phyloP scores from a whole-genome alignment of 2,329 filamentous ascomycete species.

The Hypoxylon sp. region DNA sequence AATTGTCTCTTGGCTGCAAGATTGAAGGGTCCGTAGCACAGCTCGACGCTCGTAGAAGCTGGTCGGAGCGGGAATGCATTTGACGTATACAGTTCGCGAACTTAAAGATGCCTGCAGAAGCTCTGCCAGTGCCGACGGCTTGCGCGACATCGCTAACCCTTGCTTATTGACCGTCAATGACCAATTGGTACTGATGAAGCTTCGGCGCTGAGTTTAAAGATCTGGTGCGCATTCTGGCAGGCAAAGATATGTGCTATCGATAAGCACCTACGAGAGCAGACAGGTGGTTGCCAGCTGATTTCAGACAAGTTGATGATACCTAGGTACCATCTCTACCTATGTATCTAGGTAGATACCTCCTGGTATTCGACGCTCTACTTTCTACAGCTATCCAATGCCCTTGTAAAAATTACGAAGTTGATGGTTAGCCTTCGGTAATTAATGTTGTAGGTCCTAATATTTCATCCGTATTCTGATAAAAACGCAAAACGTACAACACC shows the following conservation, averaged over 20 bases:
- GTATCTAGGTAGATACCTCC: no score
- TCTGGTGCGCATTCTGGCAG: background rate
- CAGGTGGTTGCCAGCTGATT: background rate
- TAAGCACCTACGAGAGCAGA: background rate
- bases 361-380: no score
- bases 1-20: conserved; percentile 51
- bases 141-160: conserved; percentile 33
- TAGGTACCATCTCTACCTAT: no score
- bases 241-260: background rate
- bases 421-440: no score
- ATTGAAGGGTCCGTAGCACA: conserved; percentile 63
- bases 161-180: background rate
- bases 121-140: conserved; percentile 45
- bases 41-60: conserved; percentile 67
- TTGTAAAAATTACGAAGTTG: no score
- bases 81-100: conserved; percentile 58
- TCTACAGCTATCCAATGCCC: no score
- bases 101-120: conserved; percentile 46
- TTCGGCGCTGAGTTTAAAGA: background rate
- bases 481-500: no score
- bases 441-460: no score
- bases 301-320: no score
- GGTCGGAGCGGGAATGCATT: conserved; percentile 63
- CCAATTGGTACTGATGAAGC: background rate
- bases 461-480: no score